Conservation (phyloP, 2,329 filamentous ascomycete species). For the Trichoderma endophyticum region DNA sequence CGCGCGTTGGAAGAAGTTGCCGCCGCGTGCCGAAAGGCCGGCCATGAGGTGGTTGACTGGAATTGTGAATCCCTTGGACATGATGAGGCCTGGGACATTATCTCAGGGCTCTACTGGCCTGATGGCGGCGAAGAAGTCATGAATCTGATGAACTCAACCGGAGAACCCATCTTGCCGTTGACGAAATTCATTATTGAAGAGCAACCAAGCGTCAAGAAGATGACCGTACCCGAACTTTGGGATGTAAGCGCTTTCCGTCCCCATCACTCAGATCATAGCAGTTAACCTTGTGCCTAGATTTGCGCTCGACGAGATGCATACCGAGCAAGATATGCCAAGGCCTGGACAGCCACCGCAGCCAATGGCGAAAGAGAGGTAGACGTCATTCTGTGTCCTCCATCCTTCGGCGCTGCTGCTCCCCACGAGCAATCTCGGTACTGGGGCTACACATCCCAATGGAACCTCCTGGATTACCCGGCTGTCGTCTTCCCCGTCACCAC, state of each 20-base stretch:
- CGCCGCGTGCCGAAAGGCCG: slow-evolving; percentile 44
- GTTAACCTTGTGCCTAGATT: not conserved
- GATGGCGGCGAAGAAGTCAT: slow-evolving; percentile 10
- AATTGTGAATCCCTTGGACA: slow-evolving; percentile 51
- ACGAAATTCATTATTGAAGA: slow-evolving; percentile 13
- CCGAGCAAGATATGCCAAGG: slow-evolving; percentile 8
- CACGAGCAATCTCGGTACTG: slow-evolving; percentile 48
- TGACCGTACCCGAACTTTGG: slow-evolving; percentile 3
- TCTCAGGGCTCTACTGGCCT: slow-evolving; percentile 11
- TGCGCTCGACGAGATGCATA: slow-evolving; percentile 8
- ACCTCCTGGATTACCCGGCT: slow-evolving; percentile 62
- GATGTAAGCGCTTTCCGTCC: not conserved
- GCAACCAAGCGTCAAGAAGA: slow-evolving; percentile 10
- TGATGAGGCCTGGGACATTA: slow-evolving; percentile 39
- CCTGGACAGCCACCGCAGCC: slow-evolving; percentile 7
- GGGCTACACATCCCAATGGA: slow-evolving; percentile 64
- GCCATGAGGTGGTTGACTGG: slow-evolving; percentile 53
- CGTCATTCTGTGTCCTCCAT: slow-evolving; percentile 31
- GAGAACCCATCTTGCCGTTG: slow-evolving; percentile 18
- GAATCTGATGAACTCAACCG: slow-evolving; percentile 36
- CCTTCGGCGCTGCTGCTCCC: slow-evolving; percentile 49
- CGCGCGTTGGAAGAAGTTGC: slow-evolving; percentile 55
- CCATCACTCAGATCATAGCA: not conserved
- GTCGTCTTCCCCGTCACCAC: slow-evolving; percentile 53
- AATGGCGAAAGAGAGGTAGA: slow-evolving; percentile 10